phyloP scores from a whole-genome alignment of 441 rosid species.

The Aquilaria agallochum region DNA sequence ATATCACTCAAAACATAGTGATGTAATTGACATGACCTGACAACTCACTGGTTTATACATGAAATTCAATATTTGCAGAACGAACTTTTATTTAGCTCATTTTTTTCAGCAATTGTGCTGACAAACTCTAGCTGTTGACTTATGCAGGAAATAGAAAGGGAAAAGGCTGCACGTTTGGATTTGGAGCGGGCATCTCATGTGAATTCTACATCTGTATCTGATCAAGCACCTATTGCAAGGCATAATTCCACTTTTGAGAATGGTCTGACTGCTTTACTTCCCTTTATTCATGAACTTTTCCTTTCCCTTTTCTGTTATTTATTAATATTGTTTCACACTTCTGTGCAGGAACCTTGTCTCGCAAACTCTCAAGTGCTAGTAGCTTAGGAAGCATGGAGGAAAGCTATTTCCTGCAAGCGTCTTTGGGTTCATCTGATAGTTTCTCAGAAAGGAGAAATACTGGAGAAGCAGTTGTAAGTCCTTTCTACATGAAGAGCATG shows the following conservation, averaged over 20 bases:
- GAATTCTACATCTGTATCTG: conserved; percentile 48
- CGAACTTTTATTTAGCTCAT: too few relatives aligned
- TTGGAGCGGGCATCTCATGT: conserved; percentile 62
- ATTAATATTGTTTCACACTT: conserved; percentile 11
- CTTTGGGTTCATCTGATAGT: conserved; percentile 80
- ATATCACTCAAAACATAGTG: too few relatives aligned
- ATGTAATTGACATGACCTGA: too few relatives aligned
- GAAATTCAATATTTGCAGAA: too few relatives aligned
- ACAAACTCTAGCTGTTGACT: not conserved
- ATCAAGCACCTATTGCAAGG: conserved; percentile 52
- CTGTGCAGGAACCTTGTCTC: conserved; percentile 58
- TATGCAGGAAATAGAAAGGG: conserved; percentile 83
- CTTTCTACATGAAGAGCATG: conserved; percentile 88
- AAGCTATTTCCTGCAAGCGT: conserved; percentile 91
- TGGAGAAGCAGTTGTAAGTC: conserved; percentile 64
- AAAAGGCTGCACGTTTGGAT: conserved; percentile 78
- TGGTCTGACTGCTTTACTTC: conserved; percentile 37
- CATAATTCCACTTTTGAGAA: conserved; percentile 64
- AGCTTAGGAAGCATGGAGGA: conserved; percentile 98
- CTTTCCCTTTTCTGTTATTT: conserved; percentile 15
- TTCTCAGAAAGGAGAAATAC: conserved; percentile 67
- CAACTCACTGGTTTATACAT: too few relatives aligned
- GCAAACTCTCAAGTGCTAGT: conserved; percentile 77
- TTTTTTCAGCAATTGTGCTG: not conserved
- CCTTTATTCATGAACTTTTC: conserved; percentile 9